Evolutionary conservation across 2,329 filamentous ascomycete genomes (phyloP), one percentile per base, ranked within the genome.

Genomic region (Emydomyces testavorans): DNA sequence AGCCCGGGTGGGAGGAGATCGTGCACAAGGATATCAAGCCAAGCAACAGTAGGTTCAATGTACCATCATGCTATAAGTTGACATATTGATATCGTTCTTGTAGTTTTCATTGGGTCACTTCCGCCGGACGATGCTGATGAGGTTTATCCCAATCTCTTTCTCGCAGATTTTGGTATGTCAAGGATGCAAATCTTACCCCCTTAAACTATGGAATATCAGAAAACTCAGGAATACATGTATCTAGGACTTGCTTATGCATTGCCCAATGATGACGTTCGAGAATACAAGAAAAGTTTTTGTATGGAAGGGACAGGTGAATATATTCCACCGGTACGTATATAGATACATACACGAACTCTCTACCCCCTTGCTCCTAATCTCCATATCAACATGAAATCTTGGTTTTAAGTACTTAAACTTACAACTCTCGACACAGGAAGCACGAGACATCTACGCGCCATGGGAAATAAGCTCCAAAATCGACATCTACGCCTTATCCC

Each of bases 1-100:
- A 46, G 13, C 35, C 40, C 18, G 46, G 41, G 4, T 51, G 50
- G 50, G 50, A 51, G 36, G 50, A 51, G 31, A 49, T 51, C 23
- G 41, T 51, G 23, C 46, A 49, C 16, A 48, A 46, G 37, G 50
- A 51, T 40, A 39, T 46, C 13, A 45, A 51, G 34, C 46, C 50
- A n/a, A 28, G 24, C n/a, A 49, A 52, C n/a, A 46, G 50, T 52
- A 42, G 43, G 46, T 34, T 7, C 10, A 44, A 31, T 13, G 2
- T 6, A 11, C 20, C 28, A 43, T 26, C 13, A n/a, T n/a, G n/a
- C n/a, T n/a, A n/a, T n/a, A n/a, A n/a, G n/a, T n/a, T n/a, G n/a
- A n/a, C n/a, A n/a, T n/a, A n/a, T n/a, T n/a, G n/a, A n/a, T n/a
- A n/a, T n/a, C n/a, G n/a, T n/a, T 20, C 13, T 38, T 13, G 5